These are phyloP conservation scores for Leccinum longicurvipes DNA, from an alignment of 768 basidiomycete species.

Conservation along the genomic window DNA sequence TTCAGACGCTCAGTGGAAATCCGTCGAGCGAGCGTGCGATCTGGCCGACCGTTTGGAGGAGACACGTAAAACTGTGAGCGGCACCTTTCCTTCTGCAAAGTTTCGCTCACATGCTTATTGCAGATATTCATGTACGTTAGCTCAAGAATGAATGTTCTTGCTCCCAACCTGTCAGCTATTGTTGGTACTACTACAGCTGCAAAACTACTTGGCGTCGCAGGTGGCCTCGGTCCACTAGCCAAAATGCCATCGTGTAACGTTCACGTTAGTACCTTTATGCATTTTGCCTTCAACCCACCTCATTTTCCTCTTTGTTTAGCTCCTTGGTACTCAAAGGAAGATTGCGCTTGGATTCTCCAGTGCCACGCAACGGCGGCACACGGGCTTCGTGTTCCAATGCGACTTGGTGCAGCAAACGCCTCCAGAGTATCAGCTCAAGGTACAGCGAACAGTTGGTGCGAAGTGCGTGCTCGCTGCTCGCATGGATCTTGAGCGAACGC, in stretches of 20 bases:
- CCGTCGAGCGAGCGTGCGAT: conserved; percentile 83
- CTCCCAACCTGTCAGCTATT: conserved; percentile 97
- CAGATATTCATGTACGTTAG: conserved; percentile 99
- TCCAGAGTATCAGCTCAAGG: conserved; percentile 84
- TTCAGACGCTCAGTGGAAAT: conserved; percentile 66
- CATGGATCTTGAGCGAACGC: conserved; percentile 87
- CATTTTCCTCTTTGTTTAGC: conserved; percentile 41
- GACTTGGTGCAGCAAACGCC: conserved; percentile 84
- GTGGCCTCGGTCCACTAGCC: conserved; percentile 83
- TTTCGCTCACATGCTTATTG: conserved; percentile 1
- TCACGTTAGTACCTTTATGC: conserved; percentile 54
- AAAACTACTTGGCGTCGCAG: conserved; percentile 95
- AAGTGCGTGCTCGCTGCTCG: conserved; percentile 88
- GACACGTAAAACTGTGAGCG: conserved; percentile 75
- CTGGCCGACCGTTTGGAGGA: conserved; percentile 87
- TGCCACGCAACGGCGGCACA: conserved; percentile 83
- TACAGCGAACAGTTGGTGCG: conserved; percentile 91
- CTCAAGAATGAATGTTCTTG: conserved; percentile 96
- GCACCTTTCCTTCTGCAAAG: not conserved
- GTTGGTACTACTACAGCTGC: conserved; percentile 99
- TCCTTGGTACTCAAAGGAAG: conserved; percentile 92
- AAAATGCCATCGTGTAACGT: conserved; percentile 97
- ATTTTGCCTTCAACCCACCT: not conserved
- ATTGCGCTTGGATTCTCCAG: conserved; percentile 92
- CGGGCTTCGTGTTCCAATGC: conserved; percentile 95